Evolutionary conservation across 2,329 filamentous ascomycete species (phyloP), one percentile per base, ranked within the genome.

Genomic region (Aspergillus melleus): DNA sequence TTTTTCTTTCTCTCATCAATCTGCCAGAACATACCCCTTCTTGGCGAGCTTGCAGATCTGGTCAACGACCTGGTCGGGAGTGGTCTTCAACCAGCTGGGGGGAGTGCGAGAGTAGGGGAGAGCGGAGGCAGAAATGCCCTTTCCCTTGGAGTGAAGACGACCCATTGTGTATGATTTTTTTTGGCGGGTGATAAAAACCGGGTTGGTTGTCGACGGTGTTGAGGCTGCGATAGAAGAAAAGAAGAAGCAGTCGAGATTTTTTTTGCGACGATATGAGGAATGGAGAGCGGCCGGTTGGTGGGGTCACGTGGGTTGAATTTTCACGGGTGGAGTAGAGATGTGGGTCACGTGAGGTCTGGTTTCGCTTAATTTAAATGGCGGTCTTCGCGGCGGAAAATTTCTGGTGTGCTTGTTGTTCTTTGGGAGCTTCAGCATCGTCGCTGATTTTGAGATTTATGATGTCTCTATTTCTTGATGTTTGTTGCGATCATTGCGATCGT

Each of bases 121-220:
- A 76, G 95, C 92, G 67, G 92, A 96, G 84, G 91, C 83, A 72
- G 92, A 92, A 84, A 99, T 99, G 83, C 95, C 96, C 91, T 98
- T 98, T 86, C 95, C 94, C 78, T 97, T 96, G 88, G 87, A 91
- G 90, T 99, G 96, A 90, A 98, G 89, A 87, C 94, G 89, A 89
- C 93, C 71, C 71, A 74, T 74, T 72, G 64, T 73, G 32, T 12
- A 36, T 36, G 63, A 63, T 55, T 63, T 68, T 66, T 65, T 50
- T 57, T 63, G 60, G 55, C 54, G 60, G 68, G 63, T 46, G 42
- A 20, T 20, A 22, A 20, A 47, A 20, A 24, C 22, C 19, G 66
- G 64, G 65, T 61, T 62, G 62, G 67, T 73, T 72, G 72, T 70
- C 71, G 72, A 71, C 68, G 66, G 68, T 59, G 32, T 59, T 50